These are phyloP conservation scores for Senna siamea DNA, from an alignment of 306 rosid species.

Conservation along the genomic window DNA sequence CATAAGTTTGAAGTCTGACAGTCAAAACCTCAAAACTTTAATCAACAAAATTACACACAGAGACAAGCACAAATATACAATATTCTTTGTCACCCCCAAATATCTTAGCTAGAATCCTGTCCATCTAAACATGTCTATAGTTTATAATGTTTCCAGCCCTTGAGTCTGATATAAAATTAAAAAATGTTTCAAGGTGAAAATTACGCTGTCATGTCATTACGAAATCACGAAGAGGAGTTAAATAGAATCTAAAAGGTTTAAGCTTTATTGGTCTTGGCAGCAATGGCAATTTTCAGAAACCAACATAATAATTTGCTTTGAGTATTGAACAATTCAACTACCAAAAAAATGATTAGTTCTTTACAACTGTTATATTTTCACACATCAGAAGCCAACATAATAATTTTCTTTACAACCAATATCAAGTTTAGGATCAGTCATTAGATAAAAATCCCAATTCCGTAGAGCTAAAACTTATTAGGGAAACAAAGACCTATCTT, in stretches of 20 bases:
- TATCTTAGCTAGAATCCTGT: no score
- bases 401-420: no score
- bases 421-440: constrained; percentile 6
- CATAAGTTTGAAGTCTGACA: not conserved
- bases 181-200: not conserved
- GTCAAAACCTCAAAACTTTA: not conserved
- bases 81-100: no score
- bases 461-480: constrained; percentile 23
- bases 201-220: not conserved
- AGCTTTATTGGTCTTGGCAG: not conserved
- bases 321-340: not conserved
- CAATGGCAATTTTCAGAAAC: not conserved
- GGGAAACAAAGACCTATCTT: no score
- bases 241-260: not conserved
- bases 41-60: not conserved
- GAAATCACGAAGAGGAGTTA: constrained; percentile 11
- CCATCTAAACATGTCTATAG: no score
- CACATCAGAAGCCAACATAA: no score
- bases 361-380: not conserved
- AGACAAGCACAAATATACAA: not conserved
- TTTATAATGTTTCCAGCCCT: no score
- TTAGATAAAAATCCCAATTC: not conserved
- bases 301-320: not conserved
- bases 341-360: not conserved
- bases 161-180: not conserved